Conservation (phyloP, 805 yeast species). For the Kodamaea neixiangensis region DNA sequence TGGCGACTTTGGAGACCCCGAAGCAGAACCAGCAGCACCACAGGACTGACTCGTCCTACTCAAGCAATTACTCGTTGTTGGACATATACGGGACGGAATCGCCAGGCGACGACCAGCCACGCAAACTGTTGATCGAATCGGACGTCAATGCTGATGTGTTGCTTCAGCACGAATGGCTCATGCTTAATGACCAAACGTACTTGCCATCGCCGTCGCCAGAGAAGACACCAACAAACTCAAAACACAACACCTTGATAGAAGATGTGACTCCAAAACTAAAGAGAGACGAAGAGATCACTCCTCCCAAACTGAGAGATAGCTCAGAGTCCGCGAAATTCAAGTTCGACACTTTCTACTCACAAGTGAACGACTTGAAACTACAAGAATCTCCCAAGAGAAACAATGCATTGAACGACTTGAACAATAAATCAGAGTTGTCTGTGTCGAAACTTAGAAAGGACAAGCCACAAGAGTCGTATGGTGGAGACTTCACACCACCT, state of each 20-base stretch:
- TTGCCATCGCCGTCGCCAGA: neutral
- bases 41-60: slow-evolving; percentile 32
- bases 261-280: neutral
- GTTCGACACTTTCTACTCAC: neutral
- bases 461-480: neutral
- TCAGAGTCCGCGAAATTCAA: neutral
- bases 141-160: neutral
- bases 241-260: slow-evolving; percentile 4
- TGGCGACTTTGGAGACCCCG: slow-evolving; percentile 11
- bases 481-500: neutral
- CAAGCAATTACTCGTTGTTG: slow-evolving; percentile 39
- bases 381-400: neutral
- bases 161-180: slow-evolving; percentile 2
- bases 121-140: neutral
- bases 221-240: slow-evolving; percentile 2
- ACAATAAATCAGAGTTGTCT: neutral
- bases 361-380: neutral
- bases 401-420: neutral
- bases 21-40: slow-evolving; percentile 28
- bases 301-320: neutral
- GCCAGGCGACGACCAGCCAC: slow-evolving; percentile 13
- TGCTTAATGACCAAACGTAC: neutral
- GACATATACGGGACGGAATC: slow-evolving; percentile 36
- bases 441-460: neutral
- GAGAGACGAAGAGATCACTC: slow-evolving; percentile 1